These are phyloP conservation scores for Colletotrichum lupini DNA, from an alignment of 2,329 filamentous ascomycete species.

Conservation along the genomic window DNA sequence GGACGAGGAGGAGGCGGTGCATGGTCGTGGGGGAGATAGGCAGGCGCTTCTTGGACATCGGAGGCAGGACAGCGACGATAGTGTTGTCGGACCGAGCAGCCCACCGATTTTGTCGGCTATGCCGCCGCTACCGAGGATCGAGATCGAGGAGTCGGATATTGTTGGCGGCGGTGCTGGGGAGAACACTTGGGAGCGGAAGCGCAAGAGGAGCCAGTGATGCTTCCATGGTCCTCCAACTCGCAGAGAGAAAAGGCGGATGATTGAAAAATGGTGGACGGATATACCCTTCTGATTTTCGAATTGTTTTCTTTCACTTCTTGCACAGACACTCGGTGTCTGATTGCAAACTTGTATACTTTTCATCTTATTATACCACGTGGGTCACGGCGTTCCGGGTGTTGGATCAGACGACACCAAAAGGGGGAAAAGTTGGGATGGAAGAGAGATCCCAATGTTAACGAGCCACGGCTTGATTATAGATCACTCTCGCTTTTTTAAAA, in stretches of 20 bases:
- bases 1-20: conserved; percentile 42
- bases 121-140: conserved; percentile 18
- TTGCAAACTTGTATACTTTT: neutral
- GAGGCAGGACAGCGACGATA: conserved; percentile 23
- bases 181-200: conserved; percentile 43
- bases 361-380: conserved; percentile 16
- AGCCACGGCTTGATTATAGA: neutral
- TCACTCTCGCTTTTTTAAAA: neutral
- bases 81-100: neutral
- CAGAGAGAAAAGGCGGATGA: neutral
- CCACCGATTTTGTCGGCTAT: neutral
- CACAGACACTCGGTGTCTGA: neutral
- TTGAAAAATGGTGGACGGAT: conserved; percentile 8
- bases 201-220: conserved; percentile 36
- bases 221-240: neutral
- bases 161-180: conserved; percentile 37
- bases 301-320: conserved; percentile 2
- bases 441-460: neutral
- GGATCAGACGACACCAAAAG: neutral
- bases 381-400: conserved; percentile 16
- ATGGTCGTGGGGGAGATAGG: conserved; percentile 39
- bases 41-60: conserved; percentile 43
- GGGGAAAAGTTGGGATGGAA: neutral
- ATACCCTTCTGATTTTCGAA: conserved; percentile 24
- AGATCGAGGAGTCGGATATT: conserved; percentile 39